These are phyloP conservation scores for Venturia oleaginea DNA, from an alignment of 2,329 filamentous ascomycete genomes.

Conservation along the genomic window DNA sequence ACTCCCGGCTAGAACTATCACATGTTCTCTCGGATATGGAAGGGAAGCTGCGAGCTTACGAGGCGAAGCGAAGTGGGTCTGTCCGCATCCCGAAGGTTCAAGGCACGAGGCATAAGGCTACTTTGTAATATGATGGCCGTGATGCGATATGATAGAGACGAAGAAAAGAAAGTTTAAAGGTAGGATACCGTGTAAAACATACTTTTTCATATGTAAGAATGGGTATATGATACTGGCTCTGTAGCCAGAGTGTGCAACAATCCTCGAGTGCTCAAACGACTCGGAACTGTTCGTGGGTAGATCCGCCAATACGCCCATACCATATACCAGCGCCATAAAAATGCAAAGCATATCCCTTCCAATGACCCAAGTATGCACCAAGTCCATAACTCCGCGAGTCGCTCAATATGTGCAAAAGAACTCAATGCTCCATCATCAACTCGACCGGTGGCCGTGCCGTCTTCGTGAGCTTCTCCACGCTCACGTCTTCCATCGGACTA, in stretches of 20 bases:
- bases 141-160: not conserved
- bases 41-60: not conserved
- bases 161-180: not conserved
- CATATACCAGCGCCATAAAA: not conserved
- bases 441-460: slow-evolving; percentile 32
- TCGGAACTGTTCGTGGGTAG: not conserved
- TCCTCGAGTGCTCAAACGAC: not conserved
- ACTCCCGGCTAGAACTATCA: not conserved
- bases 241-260: not conserved
- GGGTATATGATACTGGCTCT: not conserved
- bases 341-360: not conserved
- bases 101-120: too few relatives aligned
- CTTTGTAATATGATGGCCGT: not conserved
- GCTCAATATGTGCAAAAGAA: not conserved
- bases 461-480: slow-evolving; percentile 18
- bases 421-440: slow-evolving; percentile 26
- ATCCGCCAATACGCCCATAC: not conserved
- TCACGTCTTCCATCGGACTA: slow-evolving; percentile 36
- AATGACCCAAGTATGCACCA: not conserved
- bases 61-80: not conserved
- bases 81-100: not conserved
- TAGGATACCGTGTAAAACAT: too few relatives aligned
- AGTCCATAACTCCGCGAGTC: not conserved
- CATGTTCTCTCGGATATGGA: not conserved
- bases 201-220: not conserved